These are phyloP conservation scores for Conticribra weissflogii DNA, from an alignment of 108 stramenopile species.

Conservation along the genomic window DNA sequence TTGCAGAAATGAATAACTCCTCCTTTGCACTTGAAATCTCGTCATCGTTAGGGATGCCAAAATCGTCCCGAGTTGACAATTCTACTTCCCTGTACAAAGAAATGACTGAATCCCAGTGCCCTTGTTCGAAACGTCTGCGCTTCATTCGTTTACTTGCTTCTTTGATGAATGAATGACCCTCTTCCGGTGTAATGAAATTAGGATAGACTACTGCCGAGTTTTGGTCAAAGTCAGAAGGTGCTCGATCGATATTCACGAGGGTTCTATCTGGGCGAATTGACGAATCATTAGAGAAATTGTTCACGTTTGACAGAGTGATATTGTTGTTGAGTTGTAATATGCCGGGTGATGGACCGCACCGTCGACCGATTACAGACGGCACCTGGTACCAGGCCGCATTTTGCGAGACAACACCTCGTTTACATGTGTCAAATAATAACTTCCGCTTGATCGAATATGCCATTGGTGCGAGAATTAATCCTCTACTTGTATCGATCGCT, in stretches of 20 bases:
- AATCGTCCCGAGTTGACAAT: conserved; percentile 42
- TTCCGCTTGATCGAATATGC: no score
- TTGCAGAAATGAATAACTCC: conserved; percentile 25
- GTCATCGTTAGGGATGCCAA: not conserved
- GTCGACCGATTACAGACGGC: no score
- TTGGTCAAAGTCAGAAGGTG: conserved; percentile 28
- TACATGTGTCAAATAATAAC: no score
- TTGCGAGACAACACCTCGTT: no score
- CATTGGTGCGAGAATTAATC: no score
- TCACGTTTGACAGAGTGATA: not conserved
- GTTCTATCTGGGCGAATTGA: conserved; percentile 32
- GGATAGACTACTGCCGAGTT: conserved; percentile 51
- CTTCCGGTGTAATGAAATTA: conserved; percentile 49
- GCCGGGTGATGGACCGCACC: no score
- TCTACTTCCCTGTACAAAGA: conserved; percentile 83
- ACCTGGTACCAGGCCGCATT: no score
- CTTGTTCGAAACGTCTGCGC: conserved; percentile 63
- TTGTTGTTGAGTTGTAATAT: no score
- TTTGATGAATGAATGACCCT: conserved; percentile 40
- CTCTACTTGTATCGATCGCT: no score
- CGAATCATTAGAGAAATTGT: no score
- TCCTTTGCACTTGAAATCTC: not conserved
- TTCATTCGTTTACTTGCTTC: conserved; percentile 50
- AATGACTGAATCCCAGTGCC: conserved; percentile 94
- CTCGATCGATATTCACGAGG: conserved; percentile 43